These are phyloP conservation scores for Boletus sp. DNA, from an alignment of 768 basidiomycete species.

Conservation along the genomic window DNA sequence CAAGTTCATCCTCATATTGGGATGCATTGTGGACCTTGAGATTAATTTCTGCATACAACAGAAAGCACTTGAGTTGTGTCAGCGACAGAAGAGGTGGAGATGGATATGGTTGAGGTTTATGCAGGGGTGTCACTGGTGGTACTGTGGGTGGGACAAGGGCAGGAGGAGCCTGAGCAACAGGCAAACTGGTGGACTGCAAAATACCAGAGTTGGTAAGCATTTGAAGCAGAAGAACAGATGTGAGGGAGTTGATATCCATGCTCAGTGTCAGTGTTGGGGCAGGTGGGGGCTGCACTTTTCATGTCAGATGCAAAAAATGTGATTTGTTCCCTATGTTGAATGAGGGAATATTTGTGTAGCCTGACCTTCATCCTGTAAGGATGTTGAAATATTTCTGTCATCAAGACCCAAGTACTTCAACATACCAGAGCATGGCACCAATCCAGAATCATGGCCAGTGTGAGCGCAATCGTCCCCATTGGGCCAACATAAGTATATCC, in stretches of 20 bases:
- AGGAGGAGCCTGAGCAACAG: neutral
- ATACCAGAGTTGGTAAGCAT: neutral
- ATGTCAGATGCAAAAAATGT: neutral
- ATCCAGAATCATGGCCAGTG: conserved; percentile 6
- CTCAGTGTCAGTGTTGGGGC: neutral
- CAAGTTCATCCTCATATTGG: neutral
- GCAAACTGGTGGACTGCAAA: neutral
- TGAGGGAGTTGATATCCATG: neutral
- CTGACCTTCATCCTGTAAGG: conserved; percentile 3
- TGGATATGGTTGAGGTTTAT: too few relatives aligned
- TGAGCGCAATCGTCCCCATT: neutral
- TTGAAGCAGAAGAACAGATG: conserved; percentile 5
- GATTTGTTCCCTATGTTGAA: conserved; percentile 4
- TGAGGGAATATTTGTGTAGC: conserved; percentile 6
- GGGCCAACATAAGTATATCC: conserved; percentile 1
- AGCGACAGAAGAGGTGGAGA: neutral
- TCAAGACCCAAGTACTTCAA: neutral
- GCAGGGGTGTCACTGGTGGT: too few relatives aligned
- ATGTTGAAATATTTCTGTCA: neutral
- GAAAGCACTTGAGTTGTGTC: neutral
- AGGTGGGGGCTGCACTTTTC: neutral
- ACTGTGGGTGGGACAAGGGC: neutral
- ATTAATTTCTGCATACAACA: neutral
- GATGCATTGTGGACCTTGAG: neutral
- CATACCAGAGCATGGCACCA: conserved; percentile 5